phyloP scores from a whole-genome alignment of 2,329 filamentous ascomycete genomes.

The Fusarium beomiforme region DNA sequence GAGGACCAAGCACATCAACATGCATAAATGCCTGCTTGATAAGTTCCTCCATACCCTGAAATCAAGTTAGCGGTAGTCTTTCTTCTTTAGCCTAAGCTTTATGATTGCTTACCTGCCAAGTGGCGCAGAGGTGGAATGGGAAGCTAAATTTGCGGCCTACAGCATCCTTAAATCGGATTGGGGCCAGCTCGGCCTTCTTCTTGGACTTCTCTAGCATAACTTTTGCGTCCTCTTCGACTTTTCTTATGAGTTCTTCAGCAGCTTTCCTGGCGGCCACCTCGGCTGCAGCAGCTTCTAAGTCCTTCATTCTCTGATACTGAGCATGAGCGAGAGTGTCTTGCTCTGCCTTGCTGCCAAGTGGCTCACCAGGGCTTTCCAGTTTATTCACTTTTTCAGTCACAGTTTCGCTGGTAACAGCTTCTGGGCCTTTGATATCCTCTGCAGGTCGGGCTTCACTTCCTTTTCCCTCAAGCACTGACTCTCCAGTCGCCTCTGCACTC shows the following conservation, averaged over 20 bases:
- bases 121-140: constrained; percentile 85
- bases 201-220: constrained; percentile 59
- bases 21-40: constrained; percentile 89
- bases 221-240: constrained; percentile 65
- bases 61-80: constrained; percentile 35
- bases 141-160: constrained; percentile 93
- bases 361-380: too few species aligned
- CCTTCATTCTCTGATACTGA: constrained; percentile 54
- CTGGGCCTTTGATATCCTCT: too few species aligned
- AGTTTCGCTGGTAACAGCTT: too few species aligned
- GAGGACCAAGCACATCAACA: constrained; percentile 79
- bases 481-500: too few species aligned
- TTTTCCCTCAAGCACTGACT: too few species aligned
- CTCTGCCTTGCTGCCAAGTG: constrained; percentile 23
- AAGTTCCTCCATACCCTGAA: constrained; percentile 85
- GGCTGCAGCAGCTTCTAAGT: constrained; percentile 54
- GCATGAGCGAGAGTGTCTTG: constrained; percentile 55
- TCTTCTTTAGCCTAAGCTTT: background rate
- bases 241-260: constrained; percentile 69
- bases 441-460: too few species aligned
- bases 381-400: too few species aligned
- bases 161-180: constrained; percentile 91
- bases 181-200: constrained; percentile 70
- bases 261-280: constrained; percentile 61
- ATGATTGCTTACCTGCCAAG: constrained; percentile 74